Conservation (phyloP, 2,329 filamentous ascomycete species). For the Fusarium chuoi region DNA sequence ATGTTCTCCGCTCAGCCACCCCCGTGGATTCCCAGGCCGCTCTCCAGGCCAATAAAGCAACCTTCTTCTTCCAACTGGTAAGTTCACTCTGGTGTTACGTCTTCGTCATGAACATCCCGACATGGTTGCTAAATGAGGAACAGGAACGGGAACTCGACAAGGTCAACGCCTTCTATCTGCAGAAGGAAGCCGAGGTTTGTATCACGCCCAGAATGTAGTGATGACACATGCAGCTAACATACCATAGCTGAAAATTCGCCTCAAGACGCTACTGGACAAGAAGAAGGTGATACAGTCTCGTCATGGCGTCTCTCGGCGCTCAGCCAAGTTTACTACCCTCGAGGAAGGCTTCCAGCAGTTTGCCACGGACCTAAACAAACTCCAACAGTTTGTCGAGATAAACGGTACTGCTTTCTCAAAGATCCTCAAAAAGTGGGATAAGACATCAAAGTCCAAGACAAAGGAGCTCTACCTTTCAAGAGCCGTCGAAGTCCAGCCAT, state of each 20-base stretch:
- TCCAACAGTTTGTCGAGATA: slow-evolving; percentile 98
- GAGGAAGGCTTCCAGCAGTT: slow-evolving; percentile 99
- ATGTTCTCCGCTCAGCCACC: slow-evolving; percentile 59
- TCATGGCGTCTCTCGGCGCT: slow-evolving; percentile 82
- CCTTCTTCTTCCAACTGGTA: slow-evolving; percentile 98
- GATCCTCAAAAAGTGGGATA: slow-evolving; percentile 99
- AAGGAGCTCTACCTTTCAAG: slow-evolving; percentile 97
- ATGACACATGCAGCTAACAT: slow-evolving; percentile 20
- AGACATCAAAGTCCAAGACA: slow-evolving; percentile 98
- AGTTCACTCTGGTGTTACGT: slow-evolving; percentile 45
- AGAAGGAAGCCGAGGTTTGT: slow-evolving; percentile 95
- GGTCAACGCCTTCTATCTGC: slow-evolving; percentile 96
- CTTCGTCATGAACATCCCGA: slow-evolving; percentile 42
- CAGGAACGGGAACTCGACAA: slow-evolving; percentile 98
- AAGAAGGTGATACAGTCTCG: slow-evolving; percentile 90
- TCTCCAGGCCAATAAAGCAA: slow-evolving; percentile 95
- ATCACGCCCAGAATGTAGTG: neutral
- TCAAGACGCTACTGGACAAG: slow-evolving; percentile 94
- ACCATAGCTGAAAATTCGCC: slow-evolving; percentile 84
- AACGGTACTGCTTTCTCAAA: slow-evolving; percentile 98
- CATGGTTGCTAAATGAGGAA: slow-evolving; percentile 52
- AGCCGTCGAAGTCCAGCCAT: slow-evolving; percentile 96
- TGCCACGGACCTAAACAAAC: slow-evolving; percentile 94
- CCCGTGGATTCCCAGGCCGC: slow-evolving; percentile 83
- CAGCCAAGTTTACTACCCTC: slow-evolving; percentile 91